Evolutionary conservation across 2,329 filamentous ascomycete species (phyloP), one percentile per base, ranked within the genome.

Genomic region (Paradendryphiella salina): DNA sequence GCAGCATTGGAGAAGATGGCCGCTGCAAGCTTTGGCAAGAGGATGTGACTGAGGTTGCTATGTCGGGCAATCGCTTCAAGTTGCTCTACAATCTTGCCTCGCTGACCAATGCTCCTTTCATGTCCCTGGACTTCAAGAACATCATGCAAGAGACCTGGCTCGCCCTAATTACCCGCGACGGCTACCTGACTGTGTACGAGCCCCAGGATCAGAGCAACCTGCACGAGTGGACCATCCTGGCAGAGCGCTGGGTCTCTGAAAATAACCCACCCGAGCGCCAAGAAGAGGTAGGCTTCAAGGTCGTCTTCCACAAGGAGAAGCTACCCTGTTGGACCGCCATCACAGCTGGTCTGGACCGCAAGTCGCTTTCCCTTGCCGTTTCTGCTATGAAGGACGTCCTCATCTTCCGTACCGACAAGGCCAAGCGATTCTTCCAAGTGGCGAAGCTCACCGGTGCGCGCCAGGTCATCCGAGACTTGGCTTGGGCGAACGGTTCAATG

Each of bases 21-120:
- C 86, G 87, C 72, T 90, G 95, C 78, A 90, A 91, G 70, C 81
- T 97, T 59, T 97, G 93, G 93, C 87, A 89, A 54, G 93, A 96
- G 76, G 90, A 96, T 73, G 85, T 88, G 13, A 88, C 86, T 1
- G 88, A 94, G 40, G 81, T 88, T 1, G 85, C 87, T 0, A 80
- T 82, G 51, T 85, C 82, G 29, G 90, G 91, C 26, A 85, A 88
- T 26, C 86, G 92, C 43, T 97, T 96, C 79, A 89, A 86, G 69
- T 80, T 79, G 75, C 77, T 89, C 77, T 76, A 80, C 75, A 70
- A 85, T 77, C 75, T 83, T 59, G 77, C 74, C 29, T 83, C 85
- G 10, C 84, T 86, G 5, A 93, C 89, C 64, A 85, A 89, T 36
- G 78, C 82, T 10, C 84, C 85, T 0, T 88, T 83, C 69, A 83